Conservation (phyloP, 495 filamentous ascomycete species). For the Penicillium manginii region DNA sequence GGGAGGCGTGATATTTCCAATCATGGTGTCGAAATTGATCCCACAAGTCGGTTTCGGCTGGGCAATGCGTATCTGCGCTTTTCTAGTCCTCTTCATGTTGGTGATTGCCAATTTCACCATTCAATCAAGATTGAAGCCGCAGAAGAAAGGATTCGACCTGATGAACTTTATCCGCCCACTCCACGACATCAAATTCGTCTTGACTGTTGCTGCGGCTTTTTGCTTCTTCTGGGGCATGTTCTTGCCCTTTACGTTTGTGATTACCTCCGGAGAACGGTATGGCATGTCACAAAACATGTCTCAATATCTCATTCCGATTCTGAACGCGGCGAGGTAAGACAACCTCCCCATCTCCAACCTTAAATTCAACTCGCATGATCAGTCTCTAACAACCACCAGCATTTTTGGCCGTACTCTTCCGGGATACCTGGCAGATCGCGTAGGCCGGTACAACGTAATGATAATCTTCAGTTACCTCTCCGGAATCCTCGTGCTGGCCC, state of each 20-base stretch:
- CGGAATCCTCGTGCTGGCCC: conserved; percentile 65
- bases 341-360: neutral
- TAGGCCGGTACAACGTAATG: conserved; percentile 77
- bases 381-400: conserved; percentile 29
- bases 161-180: conserved; percentile 63
- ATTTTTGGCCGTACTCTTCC: conserved; percentile 76
- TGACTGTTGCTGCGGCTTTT: conserved; percentile 56
- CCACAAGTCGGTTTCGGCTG: conserved; percentile 68
- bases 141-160: conserved; percentile 53
- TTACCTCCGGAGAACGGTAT: conserved; percentile 56
- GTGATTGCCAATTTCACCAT: conserved; percentile 65
- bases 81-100: conserved; percentile 68
- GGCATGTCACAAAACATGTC: conserved; percentile 64
- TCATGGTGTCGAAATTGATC: conserved; percentile 70
- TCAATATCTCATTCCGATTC: conserved; percentile 69
- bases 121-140: conserved; percentile 64
- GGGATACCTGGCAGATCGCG: conserved; percentile 69
- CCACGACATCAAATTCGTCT: conserved; percentile 56
- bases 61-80: conserved; percentile 72
- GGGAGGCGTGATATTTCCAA: conserved; percentile 55
- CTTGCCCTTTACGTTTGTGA: conserved; percentile 74
- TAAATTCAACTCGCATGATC: neutral
- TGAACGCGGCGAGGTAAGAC: conserved; percentile 70
- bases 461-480: conserved; percentile 62
- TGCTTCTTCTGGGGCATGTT: conserved; percentile 75